Percentiles rank a stretch among this genome's conserved stretches.
Conservation (phyloP, 768 basidiomycete genomes). For the Kwoniella sp. region DNA sequence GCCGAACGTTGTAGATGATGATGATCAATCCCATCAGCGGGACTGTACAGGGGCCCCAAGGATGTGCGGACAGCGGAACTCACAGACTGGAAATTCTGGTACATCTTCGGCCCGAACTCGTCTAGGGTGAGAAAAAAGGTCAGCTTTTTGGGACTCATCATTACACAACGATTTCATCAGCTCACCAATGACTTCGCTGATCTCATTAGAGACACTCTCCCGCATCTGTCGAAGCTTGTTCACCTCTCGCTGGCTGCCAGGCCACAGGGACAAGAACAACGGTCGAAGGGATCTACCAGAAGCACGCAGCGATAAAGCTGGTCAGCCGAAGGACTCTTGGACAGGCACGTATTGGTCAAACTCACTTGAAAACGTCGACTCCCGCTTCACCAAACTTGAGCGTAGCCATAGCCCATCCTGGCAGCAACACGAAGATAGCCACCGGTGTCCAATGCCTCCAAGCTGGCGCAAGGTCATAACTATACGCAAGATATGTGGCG, state of each 20-base stretch:
- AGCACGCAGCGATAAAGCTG: conserved; percentile 15
- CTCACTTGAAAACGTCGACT: conserved; percentile 93
- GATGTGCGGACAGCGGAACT: conserved; percentile 31
- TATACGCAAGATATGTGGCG: conserved; percentile 72
- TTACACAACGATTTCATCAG: not conserved
- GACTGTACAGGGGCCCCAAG: not conserved
- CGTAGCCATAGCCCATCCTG: conserved; percentile 87
- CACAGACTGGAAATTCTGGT: conserved; percentile 83
- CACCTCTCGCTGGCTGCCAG: conserved; percentile 81
- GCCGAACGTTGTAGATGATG: conserved; percentile 7
- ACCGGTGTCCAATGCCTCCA: conserved; percentile 78
- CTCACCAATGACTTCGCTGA: conserved; percentile 63
- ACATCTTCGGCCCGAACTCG: conserved; percentile 83
- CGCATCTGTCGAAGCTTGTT: conserved; percentile 75
- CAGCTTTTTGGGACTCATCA: not conserved
- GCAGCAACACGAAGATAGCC: conserved; percentile 70
- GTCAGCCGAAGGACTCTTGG: not conserved
- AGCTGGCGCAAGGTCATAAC: conserved; percentile 65
- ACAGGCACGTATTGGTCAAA: conserved; percentile 13
- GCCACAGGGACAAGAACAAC: conserved; percentile 79
- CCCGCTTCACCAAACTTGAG: conserved; percentile 98
- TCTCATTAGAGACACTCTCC: conserved; percentile 75
- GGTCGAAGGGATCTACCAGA: conserved; percentile 78
- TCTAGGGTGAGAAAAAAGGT: conserved; percentile 61
- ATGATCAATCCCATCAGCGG: too few species aligned